Base-by-base conservation (phyloP, 495 filamentous ascomycete genomes). In the Penicillium goetzii region DNA sequence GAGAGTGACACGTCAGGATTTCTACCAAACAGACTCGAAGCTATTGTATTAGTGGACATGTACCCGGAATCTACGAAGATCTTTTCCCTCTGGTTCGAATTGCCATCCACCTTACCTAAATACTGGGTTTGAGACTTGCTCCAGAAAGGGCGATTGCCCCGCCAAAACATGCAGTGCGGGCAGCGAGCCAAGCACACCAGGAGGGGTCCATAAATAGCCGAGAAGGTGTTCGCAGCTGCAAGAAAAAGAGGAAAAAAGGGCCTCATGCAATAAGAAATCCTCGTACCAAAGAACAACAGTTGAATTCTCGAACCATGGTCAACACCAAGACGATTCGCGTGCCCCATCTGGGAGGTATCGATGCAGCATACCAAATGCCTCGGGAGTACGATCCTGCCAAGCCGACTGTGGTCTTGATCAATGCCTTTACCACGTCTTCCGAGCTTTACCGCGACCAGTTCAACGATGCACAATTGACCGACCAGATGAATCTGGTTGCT, bases 401-500 rank as follows among this genome's bases (percentile, higher is more conserved):
- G 63, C 76, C 78, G 17, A 80, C 78, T 9, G 60, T 74, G 2
- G 69, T 80, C 12, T 62, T 78, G 14, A 61, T 80, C 30, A 79
- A 79, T 54, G 65, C 75, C 1, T 76, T 80, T 58, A 72, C 69
- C n/a, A 76, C 68, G 17, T 67, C 74, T 8, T 71, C 70, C 0
- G 70, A 76, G 9, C 67, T 77, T 8, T 78, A 73, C 57, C 52
- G 49, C 1, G 12, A 61, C 12, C 74, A 80, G 51, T 77, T 75
- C 43, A 57, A 65, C 4, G 66, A 73, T n/a, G 11, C 28, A 0
- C 23, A 69, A 19, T 54, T 79, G 26, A 68, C 64, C n/a, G 59
- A 57, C 14, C 28, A 59, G 0, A 75, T 83, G 66, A 84, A 84
- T 59, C 67, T 85, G 5, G 57, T 84, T 14, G 74, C 82, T 1